These are phyloP conservation scores for Mycena citricolor DNA, from an alignment of 1,284 basidiomycete species.

Conservation along the genomic window DNA sequence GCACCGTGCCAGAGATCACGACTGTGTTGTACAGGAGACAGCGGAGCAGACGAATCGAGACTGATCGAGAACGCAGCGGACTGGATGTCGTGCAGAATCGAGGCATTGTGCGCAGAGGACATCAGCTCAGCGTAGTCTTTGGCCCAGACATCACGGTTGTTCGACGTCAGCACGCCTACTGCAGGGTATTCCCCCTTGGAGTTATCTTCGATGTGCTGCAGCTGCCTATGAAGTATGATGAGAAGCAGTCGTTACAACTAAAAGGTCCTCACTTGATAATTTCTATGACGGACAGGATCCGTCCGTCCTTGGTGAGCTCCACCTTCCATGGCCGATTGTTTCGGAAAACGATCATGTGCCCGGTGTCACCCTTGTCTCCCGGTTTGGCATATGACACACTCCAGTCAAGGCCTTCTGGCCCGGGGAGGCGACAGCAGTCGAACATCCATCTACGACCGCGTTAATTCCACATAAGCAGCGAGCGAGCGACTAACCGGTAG, in stretches of 20 bases:
- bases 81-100: conserved; percentile 72
- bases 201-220: conserved; percentile 72
- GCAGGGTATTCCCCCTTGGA: conserved; percentile 63
- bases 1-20: conserved; percentile 77
- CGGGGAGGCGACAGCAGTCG: conserved; percentile 85
- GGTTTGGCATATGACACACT: conserved; percentile 66
- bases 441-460: conserved; percentile 79
- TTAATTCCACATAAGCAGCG: conserved; percentile 1
- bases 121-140: conserved; percentile 67
- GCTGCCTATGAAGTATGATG: conserved; percentile 49
- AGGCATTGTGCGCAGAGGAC: conserved; percentile 56
- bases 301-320: conserved; percentile 52
- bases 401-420: conserved; percentile 71
- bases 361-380: conserved; percentile 63
- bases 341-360: conserved; percentile 77
- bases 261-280: conserved; percentile 54
- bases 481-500: conserved; percentile 57
- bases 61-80: conserved; percentile 81
- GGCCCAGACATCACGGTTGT: conserved; percentile 83
- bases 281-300: conserved; percentile 68
- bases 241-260: not conserved
- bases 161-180: conserved; percentile 75
- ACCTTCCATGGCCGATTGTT: conserved; percentile 81
- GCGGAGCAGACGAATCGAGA: conserved; percentile 66
- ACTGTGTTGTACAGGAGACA: conserved; percentile 56